Conservation (phyloP, 768 basidiomycete genomes). For the Gloeopeniophorella convolvens region DNA sequence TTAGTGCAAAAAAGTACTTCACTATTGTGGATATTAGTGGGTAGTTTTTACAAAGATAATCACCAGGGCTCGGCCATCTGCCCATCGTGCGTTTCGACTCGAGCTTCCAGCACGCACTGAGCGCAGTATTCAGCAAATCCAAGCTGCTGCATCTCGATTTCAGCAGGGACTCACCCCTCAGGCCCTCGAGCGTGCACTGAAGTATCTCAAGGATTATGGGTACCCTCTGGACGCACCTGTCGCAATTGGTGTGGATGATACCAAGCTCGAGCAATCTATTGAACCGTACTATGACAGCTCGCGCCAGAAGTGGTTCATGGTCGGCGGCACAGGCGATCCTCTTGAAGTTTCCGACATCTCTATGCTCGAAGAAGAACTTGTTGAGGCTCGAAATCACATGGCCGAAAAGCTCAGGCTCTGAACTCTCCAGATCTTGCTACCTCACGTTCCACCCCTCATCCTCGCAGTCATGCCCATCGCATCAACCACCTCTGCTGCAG, state of each 20-base stretch:
- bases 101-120: slow-evolving; percentile 20
- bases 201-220: slow-evolving; percentile 18
- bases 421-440: slow-evolving; percentile 27
- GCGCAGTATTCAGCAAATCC: slow-evolving; percentile 21
- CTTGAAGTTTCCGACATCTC: slow-evolving; percentile 24
- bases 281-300: slow-evolving; percentile 25
- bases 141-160: slow-evolving; percentile 22
- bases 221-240: slow-evolving; percentile 23
- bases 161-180: slow-evolving; percentile 21
- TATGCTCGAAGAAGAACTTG: slow-evolving; percentile 14
- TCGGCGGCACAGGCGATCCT: slow-evolving; percentile 25
- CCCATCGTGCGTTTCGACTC: slow-evolving; percentile 23
- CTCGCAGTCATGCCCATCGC: slow-evolving; percentile 30
- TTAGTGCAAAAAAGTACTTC: too few relatives aligned
- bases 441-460: slow-evolving; percentile 31
- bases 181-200: slow-evolving; percentile 20
- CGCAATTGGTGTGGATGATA: slow-evolving; percentile 32
- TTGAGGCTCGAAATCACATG: slow-evolving; percentile 6
- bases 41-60: too few relatives aligned
- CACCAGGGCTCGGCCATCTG: too few relatives aligned
- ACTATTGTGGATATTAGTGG: too few relatives aligned
- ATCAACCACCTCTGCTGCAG: slow-evolving; percentile 16
- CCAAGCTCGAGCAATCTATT: slow-evolving; percentile 27
- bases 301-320: slow-evolving; percentile 21
- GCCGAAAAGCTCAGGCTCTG: slow-evolving; percentile 33